These are phyloP conservation scores for Paxillus rubicundulus DNA, from an alignment of 768 basidiomycete genomes.

Conservation along the genomic window DNA sequence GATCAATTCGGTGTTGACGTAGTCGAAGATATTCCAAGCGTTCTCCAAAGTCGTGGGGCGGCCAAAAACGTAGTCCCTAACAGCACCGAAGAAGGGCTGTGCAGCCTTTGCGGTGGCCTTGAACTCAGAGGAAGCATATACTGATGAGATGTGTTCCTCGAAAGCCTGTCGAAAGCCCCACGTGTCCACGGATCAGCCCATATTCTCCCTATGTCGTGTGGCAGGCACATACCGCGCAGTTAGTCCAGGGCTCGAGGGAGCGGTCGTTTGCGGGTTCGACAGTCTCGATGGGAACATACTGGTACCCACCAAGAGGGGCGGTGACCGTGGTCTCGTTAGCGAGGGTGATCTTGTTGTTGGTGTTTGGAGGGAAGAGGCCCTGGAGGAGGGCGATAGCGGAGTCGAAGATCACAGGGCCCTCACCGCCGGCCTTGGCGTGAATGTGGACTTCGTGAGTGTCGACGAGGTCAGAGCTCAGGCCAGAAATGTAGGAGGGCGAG, in stretches of 20 bases:
- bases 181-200: constrained; percentile 11
- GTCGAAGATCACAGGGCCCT: constrained; percentile 86
- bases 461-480: constrained; percentile 64
- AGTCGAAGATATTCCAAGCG: constrained; percentile 79
- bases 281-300: constrained; percentile 88
- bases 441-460: constrained; percentile 72
- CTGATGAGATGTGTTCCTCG: constrained; percentile 56
- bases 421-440: constrained; percentile 79
- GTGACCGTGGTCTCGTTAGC: constrained; percentile 73
- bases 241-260: constrained; percentile 78
- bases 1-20: constrained; percentile 66
- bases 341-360: constrained; percentile 66
- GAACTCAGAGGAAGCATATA: constrained; percentile 66
- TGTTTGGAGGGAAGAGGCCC: constrained; percentile 82
- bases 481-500: constrained; percentile 68
- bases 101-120: constrained; percentile 57
- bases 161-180: constrained; percentile 46
- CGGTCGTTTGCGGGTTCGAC: constrained; percentile 82
- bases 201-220: background rate
- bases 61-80: constrained; percentile 72
- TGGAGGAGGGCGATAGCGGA: constrained; percentile 82
- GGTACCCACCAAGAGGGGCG: constrained; percentile 79
- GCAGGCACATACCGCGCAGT: constrained; percentile 47
- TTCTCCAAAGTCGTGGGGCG: constrained; percentile 66
- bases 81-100: constrained; percentile 59